A percentile compares a stretch with the other conserved stretches of the same genome.
Evolutionary conservation across 2,329 filamentous ascomycete genomes (phyloP).

Genomic region (Gyromitra esculenta): DNA sequence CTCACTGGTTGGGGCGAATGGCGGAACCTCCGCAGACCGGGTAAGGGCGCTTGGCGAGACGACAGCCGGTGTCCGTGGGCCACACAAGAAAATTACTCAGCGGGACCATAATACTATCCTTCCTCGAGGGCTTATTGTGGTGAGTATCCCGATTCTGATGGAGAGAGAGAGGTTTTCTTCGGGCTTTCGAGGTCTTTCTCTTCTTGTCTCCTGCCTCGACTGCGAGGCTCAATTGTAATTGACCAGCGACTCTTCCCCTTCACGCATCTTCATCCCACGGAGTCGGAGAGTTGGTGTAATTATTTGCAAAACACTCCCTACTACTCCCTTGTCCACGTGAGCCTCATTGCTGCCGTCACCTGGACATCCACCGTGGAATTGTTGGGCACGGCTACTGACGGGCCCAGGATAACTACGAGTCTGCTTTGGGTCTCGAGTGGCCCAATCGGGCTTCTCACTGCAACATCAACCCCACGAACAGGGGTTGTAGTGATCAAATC

Average conservation of each 20-base stretch:
- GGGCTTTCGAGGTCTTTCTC: slow-evolving; percentile 8
- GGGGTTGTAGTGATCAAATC: neutral
- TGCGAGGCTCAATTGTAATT: neutral
- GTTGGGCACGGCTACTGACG: slow-evolving; percentile 6
- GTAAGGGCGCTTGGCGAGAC: slow-evolving; percentile 47
- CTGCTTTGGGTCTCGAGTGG: neutral
- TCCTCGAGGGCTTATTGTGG: neutral
- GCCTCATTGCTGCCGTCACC: neutral
- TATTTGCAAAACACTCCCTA: neutral
- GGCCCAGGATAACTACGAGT: neutral
- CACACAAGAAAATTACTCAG: slow-evolving; percentile 46
- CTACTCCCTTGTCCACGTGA: slow-evolving; percentile 34
- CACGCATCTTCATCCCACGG: slow-evolving; percentile 12
- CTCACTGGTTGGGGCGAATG: slow-evolving; percentile 30
- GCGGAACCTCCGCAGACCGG: slow-evolving; percentile 45
- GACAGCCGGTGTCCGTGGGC: slow-evolving; percentile 46
- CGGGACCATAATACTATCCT: slow-evolving; percentile 3
- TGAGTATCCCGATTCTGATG: slow-evolving; percentile 3
- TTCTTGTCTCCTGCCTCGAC: neutral
- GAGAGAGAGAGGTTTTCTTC: neutral
- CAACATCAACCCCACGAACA: neutral
- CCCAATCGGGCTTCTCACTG: slow-evolving; percentile 1
- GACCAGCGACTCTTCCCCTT: neutral
- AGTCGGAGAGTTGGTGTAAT: slow-evolving; percentile 7
- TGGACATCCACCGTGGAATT: slow-evolving; percentile 7